Evolutionary conservation across 768 basidiomycete genomes (phyloP).

Genomic region (Pisolithus albus): DNA sequence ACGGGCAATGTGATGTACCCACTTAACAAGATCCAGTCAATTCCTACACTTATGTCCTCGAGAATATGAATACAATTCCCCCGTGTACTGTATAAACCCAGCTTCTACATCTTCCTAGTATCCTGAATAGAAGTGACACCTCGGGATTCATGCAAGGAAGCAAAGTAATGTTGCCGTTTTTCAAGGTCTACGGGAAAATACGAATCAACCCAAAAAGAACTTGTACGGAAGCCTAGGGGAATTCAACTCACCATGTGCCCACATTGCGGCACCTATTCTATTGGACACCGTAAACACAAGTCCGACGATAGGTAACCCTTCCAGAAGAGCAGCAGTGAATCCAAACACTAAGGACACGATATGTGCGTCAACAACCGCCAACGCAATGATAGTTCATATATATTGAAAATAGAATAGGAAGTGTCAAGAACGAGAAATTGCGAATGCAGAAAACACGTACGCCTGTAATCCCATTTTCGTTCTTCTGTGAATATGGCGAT

Average conservation of each 20-base stretch:
- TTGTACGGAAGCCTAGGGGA: no score
- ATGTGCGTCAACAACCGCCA: not conserved
- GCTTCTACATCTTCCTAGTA: no score
- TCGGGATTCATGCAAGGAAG: constrained; percentile 13
- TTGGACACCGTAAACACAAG: constrained; percentile 81
- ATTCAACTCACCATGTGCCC: constrained; percentile 60
- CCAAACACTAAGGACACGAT: constrained; percentile 57
- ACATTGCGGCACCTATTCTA: constrained; percentile 90
- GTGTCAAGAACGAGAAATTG: no score
- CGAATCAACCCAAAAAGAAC: not conserved
- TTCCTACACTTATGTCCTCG: no score
- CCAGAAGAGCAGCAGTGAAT: constrained; percentile 74
- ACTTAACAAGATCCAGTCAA: no score
- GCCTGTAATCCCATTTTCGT: constrained; percentile 80
- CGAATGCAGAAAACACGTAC: constrained; percentile 33
- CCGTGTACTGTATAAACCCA: no score
- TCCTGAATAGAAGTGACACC: no score
- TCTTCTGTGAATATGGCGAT: constrained; percentile 78
- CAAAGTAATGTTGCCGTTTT: constrained; percentile 47
- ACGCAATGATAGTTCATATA: not conserved
- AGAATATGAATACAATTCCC: no score
- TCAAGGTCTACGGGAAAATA: constrained; percentile 44
- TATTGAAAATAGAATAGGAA: not conserved
- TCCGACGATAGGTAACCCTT: constrained; percentile 76
- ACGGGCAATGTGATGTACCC: no score